Base-by-base conservation (phyloP, 1,284 basidiomycete species). In the Apiotrichum sp. region DNA sequence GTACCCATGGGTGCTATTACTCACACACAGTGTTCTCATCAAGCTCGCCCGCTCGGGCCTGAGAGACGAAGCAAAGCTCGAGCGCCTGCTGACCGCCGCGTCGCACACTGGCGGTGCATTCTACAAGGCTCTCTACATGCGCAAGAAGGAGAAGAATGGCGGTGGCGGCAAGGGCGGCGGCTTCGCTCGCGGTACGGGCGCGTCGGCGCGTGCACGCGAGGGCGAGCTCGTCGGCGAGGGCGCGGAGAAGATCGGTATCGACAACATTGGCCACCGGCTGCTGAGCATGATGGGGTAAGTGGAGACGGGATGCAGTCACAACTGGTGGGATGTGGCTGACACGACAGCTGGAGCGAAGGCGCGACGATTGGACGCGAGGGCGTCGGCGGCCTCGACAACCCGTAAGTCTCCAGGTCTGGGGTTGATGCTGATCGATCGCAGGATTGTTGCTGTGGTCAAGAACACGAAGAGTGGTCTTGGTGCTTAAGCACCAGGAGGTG, bases 1-100 rank as follows among this genome's bases (percentile, higher is more conserved):
- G 75, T 71, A 8, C 6, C n/a, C n/a, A 2, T 6, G 8, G 9
- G 9, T 1, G 9, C 11, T 13, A 7, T 2, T 32, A 53, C 57
- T 61, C 35, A 60, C 48, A 4, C 5, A 83, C 71, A 88, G 85
- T 36, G 86, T 84, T 46, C 73, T 93, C 66, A 78, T 70, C 49
- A 87, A 86, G 79, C 88, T 84, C 39, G 79, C 80, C 22, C 77
- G 75, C 61, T 84, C 82, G 6, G 69, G 72, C 36, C 74, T 81
- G 33, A 68, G 81, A 50, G 80, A 87, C 60, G 84, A 88, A 69
- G 66, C 65, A 50, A 87, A 84, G 75, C 76, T 90, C 16, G 77
- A 72, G 35, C 77, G 76, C 55, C 80, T 89, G 53, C 62, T 86
- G 35, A 56, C 65, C 6, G 66, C 67, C 6, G 63, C 67, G 11